A percentile compares a stretch with the other conserved stretches of the same genome.
Evolutionary conservation across 2,329 filamentous ascomycete genomes (phyloP).

Genomic region (Tolypocladium ophioglossoides): DNA sequence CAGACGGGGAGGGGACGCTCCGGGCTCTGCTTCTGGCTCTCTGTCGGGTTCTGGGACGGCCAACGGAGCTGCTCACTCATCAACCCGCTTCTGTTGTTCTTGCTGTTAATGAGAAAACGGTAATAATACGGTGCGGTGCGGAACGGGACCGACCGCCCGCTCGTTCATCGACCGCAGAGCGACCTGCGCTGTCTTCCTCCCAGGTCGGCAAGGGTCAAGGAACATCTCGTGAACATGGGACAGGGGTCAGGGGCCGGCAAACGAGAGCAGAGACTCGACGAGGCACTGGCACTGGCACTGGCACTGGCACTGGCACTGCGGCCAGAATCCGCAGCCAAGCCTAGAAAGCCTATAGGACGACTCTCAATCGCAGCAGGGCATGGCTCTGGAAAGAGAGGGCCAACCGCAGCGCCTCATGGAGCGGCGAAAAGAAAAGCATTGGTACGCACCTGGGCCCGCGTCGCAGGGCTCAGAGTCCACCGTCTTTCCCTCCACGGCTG

Average conservation of each 20-base stretch:
- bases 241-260: not conserved
- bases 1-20: not conserved
- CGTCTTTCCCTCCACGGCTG: not conserved
- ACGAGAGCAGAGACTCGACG: not conserved
- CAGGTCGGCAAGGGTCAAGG: not conserved
- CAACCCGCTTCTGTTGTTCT: not conserved
- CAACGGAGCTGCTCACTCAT: not conserved
- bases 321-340: not conserved
- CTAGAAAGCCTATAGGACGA: not conserved
- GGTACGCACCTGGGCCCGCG: too few relatives aligned
- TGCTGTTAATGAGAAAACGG: too few relatives aligned
- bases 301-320: not conserved
- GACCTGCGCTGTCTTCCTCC: not conserved
- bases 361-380: not conserved
- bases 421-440: not conserved
- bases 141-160: not conserved
- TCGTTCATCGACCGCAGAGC: too few relatives aligned
- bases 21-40: not conserved
- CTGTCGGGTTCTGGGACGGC: not conserved
- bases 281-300: too few relatives aligned
- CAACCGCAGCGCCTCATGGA: not conserved
- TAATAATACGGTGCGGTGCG: not conserved
- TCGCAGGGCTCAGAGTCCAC: too few relatives aligned
- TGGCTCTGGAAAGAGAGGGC: not conserved
- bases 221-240: not conserved